Percentiles rank a stretch among this genome's conserved stretches.
Evolutionary conservation across 352 stramenopile species (phyloP).

Genomic region (Globisporangium echinulatum): DNA sequence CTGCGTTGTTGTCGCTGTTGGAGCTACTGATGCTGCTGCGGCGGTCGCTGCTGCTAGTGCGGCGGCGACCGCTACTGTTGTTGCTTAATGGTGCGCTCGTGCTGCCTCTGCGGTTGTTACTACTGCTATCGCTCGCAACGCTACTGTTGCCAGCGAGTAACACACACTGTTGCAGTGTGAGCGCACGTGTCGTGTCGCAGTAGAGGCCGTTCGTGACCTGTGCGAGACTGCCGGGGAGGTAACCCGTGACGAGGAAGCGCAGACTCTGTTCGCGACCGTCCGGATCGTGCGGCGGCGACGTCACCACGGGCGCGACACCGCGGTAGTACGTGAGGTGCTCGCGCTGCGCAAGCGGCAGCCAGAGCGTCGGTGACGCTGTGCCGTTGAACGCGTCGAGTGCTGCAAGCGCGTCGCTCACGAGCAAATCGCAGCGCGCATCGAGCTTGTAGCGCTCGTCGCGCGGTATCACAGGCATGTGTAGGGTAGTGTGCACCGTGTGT

Average conservation of each 20-base stretch:
- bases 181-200: slow-evolving; percentile 27
- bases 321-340: slow-evolving; percentile 36
- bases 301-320: slow-evolving; percentile 5
- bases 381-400: slow-evolving; percentile 37
- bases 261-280: neutral
- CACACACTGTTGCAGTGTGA: slow-evolving; percentile 32
- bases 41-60: neutral
- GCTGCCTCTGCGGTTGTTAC: neutral
- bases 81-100: neutral
- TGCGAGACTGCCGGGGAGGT: slow-evolving; percentile 27
- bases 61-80: neutral
- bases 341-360: slow-evolving; percentile 24
- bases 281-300: slow-evolving; percentile 11
- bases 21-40: neutral
- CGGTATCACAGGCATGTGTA: slow-evolving; percentile 14
- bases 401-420: slow-evolving; percentile 41
- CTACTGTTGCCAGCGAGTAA: slow-evolving; percentile 14
- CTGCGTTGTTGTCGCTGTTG: neutral
- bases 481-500: neutral
- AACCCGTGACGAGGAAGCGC: slow-evolving; percentile 31
- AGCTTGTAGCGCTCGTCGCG: slow-evolving; percentile 30
- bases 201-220: slow-evolving; percentile 37
- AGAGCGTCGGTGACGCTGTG: slow-evolving; percentile 22
- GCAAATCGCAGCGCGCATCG: slow-evolving; percentile 35
- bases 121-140: neutral